phyloP scores from a whole-genome alignment of 495 filamentous ascomycete genomes.

The Cetradonia linearis region DNA sequence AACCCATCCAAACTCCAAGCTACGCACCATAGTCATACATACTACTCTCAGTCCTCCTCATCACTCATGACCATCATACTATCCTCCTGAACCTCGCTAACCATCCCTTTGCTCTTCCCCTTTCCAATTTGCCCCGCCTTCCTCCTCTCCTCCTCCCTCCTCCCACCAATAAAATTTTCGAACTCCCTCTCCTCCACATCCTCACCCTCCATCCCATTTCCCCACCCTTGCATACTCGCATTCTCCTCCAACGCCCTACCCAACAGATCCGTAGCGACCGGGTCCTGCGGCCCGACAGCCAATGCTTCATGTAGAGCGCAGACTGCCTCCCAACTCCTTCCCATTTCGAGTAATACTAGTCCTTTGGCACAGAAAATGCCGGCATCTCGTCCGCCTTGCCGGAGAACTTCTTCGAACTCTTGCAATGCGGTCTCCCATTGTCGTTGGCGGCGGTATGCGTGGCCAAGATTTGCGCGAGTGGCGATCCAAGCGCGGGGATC shows the following conservation, averaged over 20 bases:
- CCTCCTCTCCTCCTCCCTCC: slow-evolving; percentile 18
- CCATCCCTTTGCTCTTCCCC: slow-evolving; percentile 35
- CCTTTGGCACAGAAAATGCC: slow-evolving; percentile 65
- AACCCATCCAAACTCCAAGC: not conserved
- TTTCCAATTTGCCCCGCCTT: slow-evolving; percentile 19
- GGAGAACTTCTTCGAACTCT: slow-evolving; percentile 73
- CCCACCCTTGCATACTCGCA: slow-evolving; percentile 26
- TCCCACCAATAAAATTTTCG: slow-evolving; percentile 21
- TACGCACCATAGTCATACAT: not conserved
- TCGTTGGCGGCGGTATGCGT: slow-evolving; percentile 69
- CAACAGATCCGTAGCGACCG: slow-evolving; percentile 56
- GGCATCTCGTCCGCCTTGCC: slow-evolving; percentile 62
- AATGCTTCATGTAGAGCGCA: slow-evolving; percentile 62
- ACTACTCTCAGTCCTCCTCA: slow-evolving; percentile 17
- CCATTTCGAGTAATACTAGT: slow-evolving; percentile 60
- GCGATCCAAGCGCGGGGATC: slow-evolving; percentile 79
- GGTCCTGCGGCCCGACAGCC: slow-evolving; percentile 57
- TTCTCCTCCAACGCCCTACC: slow-evolving; percentile 26
- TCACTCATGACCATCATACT: slow-evolving; percentile 29
- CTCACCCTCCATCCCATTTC: slow-evolving; percentile 21
- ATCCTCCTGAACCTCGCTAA: slow-evolving; percentile 23
- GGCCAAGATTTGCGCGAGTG: slow-evolving; percentile 78
- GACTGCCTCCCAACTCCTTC: slow-evolving; percentile 55
- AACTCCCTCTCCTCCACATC: slow-evolving; percentile 23
- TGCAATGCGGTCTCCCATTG: slow-evolving; percentile 58